Base-by-base conservation (phyloP, 768 basidiomycete genomes). In the Auricularia cornea region DNA sequence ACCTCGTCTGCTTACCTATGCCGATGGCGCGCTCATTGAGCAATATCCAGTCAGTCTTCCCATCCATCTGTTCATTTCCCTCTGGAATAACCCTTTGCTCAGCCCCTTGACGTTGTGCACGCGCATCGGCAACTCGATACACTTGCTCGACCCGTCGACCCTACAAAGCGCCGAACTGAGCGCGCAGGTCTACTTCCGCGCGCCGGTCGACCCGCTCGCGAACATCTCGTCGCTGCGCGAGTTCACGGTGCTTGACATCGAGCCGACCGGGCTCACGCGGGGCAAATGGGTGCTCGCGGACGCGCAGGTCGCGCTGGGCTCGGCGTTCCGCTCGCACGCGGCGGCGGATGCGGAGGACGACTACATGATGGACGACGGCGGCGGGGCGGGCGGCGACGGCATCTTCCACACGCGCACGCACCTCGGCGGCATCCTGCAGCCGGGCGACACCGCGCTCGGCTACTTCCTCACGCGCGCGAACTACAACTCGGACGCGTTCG, bases 351-450 rank as follows among this genome's bases (percentile, higher is more conserved):
- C 73, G 26, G 81, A 82, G 40, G 81, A 82, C 40, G 81, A 81
- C 54, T 71, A 67, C 64, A 77, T 80, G 74, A 84, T 86, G 81
- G 86, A 86, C 65, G 84, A 81, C 66, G 89, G 88, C 60, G 79
- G 78, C 14, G 74, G 79, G 3, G 84, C 85, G 3, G 72, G 76
- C 12, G 76, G 82, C 59, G 91, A 86, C 69, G 89, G 88, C 68
- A 97, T 96, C 65, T 93, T 84, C 77, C 94, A 98, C 76, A 97
- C 96, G 16, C 89, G 96, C 38, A 98, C 97, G 20, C 97, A 99
- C 70, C 86, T 99, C 51, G 97, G 97, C 60, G 90, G 84, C 18
- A 86, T 91, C 68, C 81, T 98, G 23, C 96, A 98, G 71, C 95
- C 97, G 0, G 97, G 97, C 29, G 97, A 98, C 73, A 86, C 94